Evolutionary conservation across 106 monocot genomes (phyloP).

Genomic region (Dioscorea alata): DNA sequence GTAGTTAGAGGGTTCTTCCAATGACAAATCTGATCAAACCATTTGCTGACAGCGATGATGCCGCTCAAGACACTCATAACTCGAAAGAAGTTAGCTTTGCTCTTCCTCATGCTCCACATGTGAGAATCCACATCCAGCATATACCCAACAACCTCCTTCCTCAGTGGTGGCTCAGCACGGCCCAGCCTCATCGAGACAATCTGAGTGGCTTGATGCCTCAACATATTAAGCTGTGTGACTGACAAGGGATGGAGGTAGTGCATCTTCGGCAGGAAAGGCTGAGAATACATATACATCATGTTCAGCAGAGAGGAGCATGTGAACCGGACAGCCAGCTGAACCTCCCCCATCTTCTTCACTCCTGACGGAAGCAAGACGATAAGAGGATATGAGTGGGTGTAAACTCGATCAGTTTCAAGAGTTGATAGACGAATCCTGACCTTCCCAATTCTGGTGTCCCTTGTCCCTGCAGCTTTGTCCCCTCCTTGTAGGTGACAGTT

Average conservation of each 20-base stretch:
- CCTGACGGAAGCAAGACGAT: neutral
- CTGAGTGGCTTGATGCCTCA: constrained; percentile 4
- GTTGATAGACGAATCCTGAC: neutral
- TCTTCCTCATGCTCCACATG: constrained; percentile 14
- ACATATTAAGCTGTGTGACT: neutral
- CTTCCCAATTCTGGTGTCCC: constrained; percentile 6
- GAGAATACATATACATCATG: neutral
- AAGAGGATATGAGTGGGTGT: neutral
- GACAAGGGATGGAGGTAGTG: constrained; percentile 5
- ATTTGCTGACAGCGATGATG: constrained; percentile 6
- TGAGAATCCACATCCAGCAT: constrained; percentile 11
- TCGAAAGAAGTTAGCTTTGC: constrained; percentile 11
- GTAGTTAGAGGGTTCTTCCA: constrained; percentile 6
- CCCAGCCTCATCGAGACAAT: constrained; percentile 2
- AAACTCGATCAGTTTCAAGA: neutral
- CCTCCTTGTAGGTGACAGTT: constrained; percentile 2
- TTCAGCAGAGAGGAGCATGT: neutral
- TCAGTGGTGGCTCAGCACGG: constrained; percentile 5
- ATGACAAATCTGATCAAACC: constrained; percentile 5
- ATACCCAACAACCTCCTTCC: constrained; percentile 5
- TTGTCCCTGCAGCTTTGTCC: neutral
- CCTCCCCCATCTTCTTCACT: neutral
- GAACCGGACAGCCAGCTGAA: neutral
- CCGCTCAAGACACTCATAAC: constrained; percentile 1
- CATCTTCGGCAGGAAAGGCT: constrained; percentile 7